These are phyloP conservation scores for Amyloporia xantha DNA, from an alignment of 768 basidiomycete genomes.

Conservation along the genomic window DNA sequence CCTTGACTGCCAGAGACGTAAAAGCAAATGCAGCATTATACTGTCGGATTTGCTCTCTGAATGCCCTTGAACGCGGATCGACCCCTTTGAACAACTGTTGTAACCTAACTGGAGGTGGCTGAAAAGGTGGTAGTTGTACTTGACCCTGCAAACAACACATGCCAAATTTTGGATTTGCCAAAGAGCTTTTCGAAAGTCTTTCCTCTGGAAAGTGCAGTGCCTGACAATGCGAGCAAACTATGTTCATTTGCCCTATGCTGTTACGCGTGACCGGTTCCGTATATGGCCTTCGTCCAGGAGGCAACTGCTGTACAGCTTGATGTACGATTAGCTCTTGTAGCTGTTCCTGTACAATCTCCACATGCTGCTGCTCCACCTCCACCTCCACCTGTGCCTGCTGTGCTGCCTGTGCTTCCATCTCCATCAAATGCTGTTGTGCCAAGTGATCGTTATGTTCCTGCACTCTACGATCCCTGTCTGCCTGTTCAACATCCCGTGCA, in stretches of 20 bases:
- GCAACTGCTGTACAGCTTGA: not conserved
- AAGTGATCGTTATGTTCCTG: too few species aligned
- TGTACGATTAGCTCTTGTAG: not conserved
- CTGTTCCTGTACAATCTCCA: not conserved
- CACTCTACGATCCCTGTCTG: not conserved
- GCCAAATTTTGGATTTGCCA: slow-evolving; percentile 22
- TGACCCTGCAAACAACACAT: slow-evolving; percentile 32
- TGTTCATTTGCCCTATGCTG: slow-evolving; percentile 29
- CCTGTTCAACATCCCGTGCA: not conserved
- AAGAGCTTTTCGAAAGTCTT: slow-evolving; percentile 10
- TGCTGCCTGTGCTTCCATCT: not conserved
- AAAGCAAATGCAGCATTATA: slow-evolving; percentile 39
- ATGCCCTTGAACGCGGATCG: slow-evolving; percentile 16
- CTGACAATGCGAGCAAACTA: slow-evolving; percentile 26
- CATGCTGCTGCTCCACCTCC: too few species aligned
- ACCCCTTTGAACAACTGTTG: slow-evolving; percentile 14
- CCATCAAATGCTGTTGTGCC: not conserved
- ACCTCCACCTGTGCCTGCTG: not conserved
- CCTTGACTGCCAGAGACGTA: slow-evolving; percentile 28
- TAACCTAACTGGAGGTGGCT: slow-evolving; percentile 20
- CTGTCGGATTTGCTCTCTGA: slow-evolving; percentile 30
- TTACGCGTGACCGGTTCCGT: not conserved
- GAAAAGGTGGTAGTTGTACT: slow-evolving; percentile 21
- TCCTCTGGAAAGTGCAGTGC: slow-evolving; percentile 34
- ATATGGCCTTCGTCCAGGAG: not conserved